Conservation (phyloP, 257 asterid genomes). For the Sherardia arvensis region DNA sequence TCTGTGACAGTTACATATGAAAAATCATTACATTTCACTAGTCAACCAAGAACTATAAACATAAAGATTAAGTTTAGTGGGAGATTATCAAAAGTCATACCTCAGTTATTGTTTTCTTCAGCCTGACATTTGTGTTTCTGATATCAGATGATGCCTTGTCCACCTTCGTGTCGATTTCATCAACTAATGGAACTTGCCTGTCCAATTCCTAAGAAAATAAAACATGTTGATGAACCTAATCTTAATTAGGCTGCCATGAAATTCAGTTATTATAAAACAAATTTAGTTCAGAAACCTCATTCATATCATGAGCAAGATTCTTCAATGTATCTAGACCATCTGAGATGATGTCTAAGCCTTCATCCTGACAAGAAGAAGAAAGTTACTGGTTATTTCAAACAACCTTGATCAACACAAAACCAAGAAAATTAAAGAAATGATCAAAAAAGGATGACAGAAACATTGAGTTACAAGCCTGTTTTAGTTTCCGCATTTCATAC, state of each 20-base stretch:
- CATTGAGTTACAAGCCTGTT: slow-evolving; percentile 71
- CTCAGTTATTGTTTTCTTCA: slow-evolving; percentile 44
- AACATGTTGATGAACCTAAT: not conserved
- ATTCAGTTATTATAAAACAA: not conserved
- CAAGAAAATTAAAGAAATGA: not conserved
- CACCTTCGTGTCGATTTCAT: slow-evolving; percentile 85
- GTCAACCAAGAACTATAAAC: no score
- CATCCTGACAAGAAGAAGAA: slow-evolving; percentile 38
- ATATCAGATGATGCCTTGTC: slow-evolving; percentile 61
- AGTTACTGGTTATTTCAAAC: not conserved
- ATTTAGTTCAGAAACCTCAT: slow-evolving; percentile 46
- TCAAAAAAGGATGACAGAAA: slow-evolving; percentile 13
- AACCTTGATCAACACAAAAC: not conserved
- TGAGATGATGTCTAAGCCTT: slow-evolving; percentile 71
- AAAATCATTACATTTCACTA: not conserved
- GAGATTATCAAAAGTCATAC: slow-evolving; percentile 19
- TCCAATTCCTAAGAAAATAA: slow-evolving; percentile 60
- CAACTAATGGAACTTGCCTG: slow-evolving; percentile 75
- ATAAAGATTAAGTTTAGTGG: not conserved
- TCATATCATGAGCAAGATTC: slow-evolving; percentile 81
- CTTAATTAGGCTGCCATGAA: not conserved
- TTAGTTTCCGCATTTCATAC: slow-evolving; percentile 71
- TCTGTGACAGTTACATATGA: slow-evolving; percentile 27
- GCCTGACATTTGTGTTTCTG: slow-evolving; percentile 57
- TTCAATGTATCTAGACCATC: slow-evolving; percentile 71